Conservation (phyloP, 2,329 filamentous ascomycete species). For the Alternaria sp. region DNA sequence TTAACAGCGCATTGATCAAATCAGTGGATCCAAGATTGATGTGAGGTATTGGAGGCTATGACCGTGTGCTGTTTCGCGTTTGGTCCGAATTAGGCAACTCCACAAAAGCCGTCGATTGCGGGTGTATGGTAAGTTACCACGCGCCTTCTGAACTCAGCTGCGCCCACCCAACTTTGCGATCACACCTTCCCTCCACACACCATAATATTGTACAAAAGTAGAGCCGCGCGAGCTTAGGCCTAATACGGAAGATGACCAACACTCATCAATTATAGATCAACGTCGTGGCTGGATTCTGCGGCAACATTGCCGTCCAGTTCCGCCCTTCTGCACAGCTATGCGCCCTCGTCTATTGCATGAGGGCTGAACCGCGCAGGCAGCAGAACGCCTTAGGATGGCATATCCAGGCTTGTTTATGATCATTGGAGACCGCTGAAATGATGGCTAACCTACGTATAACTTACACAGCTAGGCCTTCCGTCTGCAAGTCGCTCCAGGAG, state of each 20-base stretch:
- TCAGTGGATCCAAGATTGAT: too few relatives aligned
- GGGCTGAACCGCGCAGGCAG: neutral
- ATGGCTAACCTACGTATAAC: neutral
- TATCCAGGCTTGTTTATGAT: neutral
- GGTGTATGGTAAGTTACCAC: neutral
- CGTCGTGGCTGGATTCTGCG: neutral
- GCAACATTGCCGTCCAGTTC: neutral
- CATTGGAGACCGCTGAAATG: neutral
- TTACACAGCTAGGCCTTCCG: neutral
- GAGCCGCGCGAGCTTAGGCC: neutral
- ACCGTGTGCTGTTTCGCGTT: neutral
- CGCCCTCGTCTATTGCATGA: neutral
- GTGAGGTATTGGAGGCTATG: too few relatives aligned
- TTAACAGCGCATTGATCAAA: too few relatives aligned
- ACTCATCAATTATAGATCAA: neutral
- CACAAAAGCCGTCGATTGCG: neutral
- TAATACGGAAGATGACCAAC: neutral
- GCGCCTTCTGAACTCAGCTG: neutral
- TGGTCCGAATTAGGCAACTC: neutral
- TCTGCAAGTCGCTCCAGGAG: neutral
- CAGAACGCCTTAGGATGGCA: neutral
- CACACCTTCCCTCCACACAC: neutral
- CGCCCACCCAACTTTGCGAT: neutral
- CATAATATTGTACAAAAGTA: neutral
- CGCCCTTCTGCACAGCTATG: constrained; percentile 5